Percentiles rank a stretch among this genome's conserved stretches.
Conservation (phyloP, 352 stramenopile species). For the Phytophthora cajani region DNA sequence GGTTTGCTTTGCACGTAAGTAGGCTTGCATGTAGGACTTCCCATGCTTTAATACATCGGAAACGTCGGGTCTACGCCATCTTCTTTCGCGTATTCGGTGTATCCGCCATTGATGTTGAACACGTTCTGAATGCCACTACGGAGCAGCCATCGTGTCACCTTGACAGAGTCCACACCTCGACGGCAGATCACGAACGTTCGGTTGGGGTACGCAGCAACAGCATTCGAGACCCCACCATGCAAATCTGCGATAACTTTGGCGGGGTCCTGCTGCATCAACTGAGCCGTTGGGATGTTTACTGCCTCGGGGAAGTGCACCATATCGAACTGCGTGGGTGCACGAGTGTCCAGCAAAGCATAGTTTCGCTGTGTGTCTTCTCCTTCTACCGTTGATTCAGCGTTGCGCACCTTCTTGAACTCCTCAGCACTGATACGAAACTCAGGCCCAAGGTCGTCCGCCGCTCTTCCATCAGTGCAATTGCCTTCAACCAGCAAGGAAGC, state of each 20-base stretch:
- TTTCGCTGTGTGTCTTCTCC: neutral
- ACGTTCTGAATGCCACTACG: slow-evolving; percentile 47
- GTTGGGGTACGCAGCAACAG: slow-evolving; percentile 2
- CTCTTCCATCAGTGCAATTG: slow-evolving; percentile 10
- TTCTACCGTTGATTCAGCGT: neutral
- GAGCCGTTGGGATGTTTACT: slow-evolving; percentile 65
- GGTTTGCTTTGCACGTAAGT: slow-evolving; percentile 5
- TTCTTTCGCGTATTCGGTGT: slow-evolving; percentile 62
- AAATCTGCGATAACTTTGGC: slow-evolving; percentile 24
- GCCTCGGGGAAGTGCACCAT: slow-evolving; percentile 82
- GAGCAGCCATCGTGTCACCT: slow-evolving; percentile 66
- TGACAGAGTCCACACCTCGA: slow-evolving; percentile 77
- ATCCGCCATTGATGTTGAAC: slow-evolving; percentile 76
- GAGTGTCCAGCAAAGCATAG: slow-evolving; percentile 74
- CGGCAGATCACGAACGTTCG: slow-evolving; percentile 75
- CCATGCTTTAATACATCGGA: slow-evolving; percentile 70
- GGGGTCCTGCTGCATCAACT: slow-evolving; percentile 45
- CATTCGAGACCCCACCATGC: slow-evolving; percentile 3
- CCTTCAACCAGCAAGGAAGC: slow-evolving; percentile 26
- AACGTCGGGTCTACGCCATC: slow-evolving; percentile 54
- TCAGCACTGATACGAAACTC: slow-evolving; percentile 44
- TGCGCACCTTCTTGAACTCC: slow-evolving; percentile 50
- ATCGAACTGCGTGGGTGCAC: slow-evolving; percentile 62
- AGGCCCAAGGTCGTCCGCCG: slow-evolving; percentile 22
- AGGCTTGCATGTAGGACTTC: neutral